Evolutionary conservation across 139 green algal species (phyloP).

Genomic region (Volvox reticuliferus): DNA sequence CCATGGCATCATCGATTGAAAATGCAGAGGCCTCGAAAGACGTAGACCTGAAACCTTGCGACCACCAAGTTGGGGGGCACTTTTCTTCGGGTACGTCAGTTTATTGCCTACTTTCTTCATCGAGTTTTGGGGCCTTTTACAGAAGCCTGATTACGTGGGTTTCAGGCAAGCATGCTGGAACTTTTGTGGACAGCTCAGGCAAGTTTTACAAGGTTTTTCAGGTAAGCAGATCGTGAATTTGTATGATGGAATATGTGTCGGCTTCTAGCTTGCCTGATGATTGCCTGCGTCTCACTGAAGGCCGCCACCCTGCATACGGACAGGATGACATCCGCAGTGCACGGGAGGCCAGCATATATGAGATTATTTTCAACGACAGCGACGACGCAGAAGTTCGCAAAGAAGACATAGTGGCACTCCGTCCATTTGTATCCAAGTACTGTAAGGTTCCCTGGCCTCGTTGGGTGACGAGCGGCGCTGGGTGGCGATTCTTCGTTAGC

Average conservation of each 20-base stretch:
- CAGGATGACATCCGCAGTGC: slow-evolving; percentile 32
- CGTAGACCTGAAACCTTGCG: slow-evolving; percentile 14
- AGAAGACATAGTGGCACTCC: slow-evolving; percentile 68
- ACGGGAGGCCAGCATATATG: slow-evolving; percentile 30
- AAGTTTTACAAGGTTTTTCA: slow-evolving; percentile 48
- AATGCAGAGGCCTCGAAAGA: background rate
- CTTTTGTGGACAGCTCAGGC: slow-evolving; percentile 23
- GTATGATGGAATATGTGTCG: too few relatives aligned
- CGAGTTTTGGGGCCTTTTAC: background rate
- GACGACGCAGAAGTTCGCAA: background rate
- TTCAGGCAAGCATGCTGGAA: slow-evolving; percentile 42
- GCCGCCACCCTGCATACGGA: too few relatives aligned
- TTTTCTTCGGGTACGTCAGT: slow-evolving; percentile 13
- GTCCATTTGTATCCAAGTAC: slow-evolving; percentile 69
- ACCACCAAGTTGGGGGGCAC: slow-evolving; percentile 40
- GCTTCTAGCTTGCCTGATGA: too few relatives aligned
- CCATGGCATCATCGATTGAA: background rate
- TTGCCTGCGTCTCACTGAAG: too few relatives aligned
- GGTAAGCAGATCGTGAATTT: background rate
- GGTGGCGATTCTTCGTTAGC: too few relatives aligned
- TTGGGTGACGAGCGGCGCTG: too few relatives aligned
- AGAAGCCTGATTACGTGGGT: background rate
- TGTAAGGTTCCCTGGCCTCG: slow-evolving; percentile 59
- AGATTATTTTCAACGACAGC: slow-evolving; percentile 13
- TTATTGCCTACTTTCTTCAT: background rate